Evolutionary conservation across 83 land plant genomes (phyloP).

Genomic region (Larix sibirica): DNA sequence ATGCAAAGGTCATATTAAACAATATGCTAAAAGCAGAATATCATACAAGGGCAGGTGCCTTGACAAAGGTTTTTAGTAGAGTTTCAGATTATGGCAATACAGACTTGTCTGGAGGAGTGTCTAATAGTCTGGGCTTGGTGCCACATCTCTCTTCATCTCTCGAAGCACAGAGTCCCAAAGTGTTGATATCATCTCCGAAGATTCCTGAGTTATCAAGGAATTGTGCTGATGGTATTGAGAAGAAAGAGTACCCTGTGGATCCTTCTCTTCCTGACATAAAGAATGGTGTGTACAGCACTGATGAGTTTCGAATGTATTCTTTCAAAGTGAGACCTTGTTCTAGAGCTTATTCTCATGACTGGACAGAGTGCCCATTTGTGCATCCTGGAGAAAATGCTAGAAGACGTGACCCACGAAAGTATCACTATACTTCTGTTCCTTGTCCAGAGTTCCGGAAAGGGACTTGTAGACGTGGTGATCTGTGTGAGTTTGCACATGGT

Average conservation of each 20-base stretch:
- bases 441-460: slow-evolving; percentile 75
- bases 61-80: not conserved
- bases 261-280: slow-evolving; percentile 71
- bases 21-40: slow-evolving; percentile 30
- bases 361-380: slow-evolving; percentile 85
- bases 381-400: slow-evolving; percentile 84
- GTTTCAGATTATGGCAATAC: not conserved
- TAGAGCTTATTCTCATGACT: slow-evolving; percentile 81
- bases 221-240: slow-evolving; percentile 25
- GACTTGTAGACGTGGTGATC: slow-evolving; percentile 59
- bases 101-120: not conserved
- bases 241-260: slow-evolving; percentile 70
- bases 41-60: slow-evolving; percentile 4
- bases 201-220: not conserved
- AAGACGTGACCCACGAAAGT: slow-evolving; percentile 67
- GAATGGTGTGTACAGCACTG: slow-evolving; percentile 55
- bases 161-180: not conserved
- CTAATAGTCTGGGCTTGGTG: not conserved
- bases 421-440: slow-evolving; percentile 67
- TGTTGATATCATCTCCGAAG: not conserved
- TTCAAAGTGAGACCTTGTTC: slow-evolving; percentile 80
- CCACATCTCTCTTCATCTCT: not conserved
- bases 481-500: slow-evolving; percentile 75
- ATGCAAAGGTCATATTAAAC: slow-evolving; percentile 29
- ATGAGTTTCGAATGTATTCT: slow-evolving; percentile 74